Base-by-base conservation (phyloP, 257 asterid species). In the Gentiana macrophylla region DNA sequence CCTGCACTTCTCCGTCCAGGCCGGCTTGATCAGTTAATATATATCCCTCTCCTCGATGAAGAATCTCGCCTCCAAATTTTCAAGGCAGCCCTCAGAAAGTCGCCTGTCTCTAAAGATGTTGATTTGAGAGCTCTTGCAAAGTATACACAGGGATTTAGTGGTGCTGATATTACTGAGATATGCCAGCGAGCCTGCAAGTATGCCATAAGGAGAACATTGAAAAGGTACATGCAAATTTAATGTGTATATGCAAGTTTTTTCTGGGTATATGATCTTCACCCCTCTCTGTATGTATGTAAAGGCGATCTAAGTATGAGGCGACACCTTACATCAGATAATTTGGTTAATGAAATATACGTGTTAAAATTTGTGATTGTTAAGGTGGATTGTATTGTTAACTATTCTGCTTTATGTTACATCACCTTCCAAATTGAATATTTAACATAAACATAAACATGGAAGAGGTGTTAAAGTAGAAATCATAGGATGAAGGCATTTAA, bases 1-100 rank as follows among this genome's bases (percentile, higher is more conserved):
- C 75, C 82, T 9, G 82, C 86, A 48, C 82, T 79, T 65, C 69
- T 79, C 49, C 82, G 86, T 47, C 86, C 86, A 4, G 86, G 86
- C 41, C 82, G 82, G 62, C 86, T 79, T 44, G 86, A 79, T 65
- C 86, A 79, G 67, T 65, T 79, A 34, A 73, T 79, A 38, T 79
- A 79, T 65, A 79, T 79, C 54, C 86, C 86, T 65, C 77, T 79
- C 45, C 84, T 81, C 13, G 84, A 79, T 43, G 84, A 75, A 47
- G 81, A 70, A 6, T 79, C 86, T n/a, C 82, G 86, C 32, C 76
- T 59, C 53, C 82, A 75, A 52, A 79, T 79, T 52, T 76, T 79
- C 71, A 79, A 79, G 62, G 77, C 86, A 4, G 73, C 80, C 62
- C 80, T 79, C 36, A 65, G 86, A 46, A 78, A 78, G 50, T 78